Percentiles rank a stretch among this genome's conserved stretches.
Evolutionary conservation across 768 basidiomycete species (phyloP).

Genomic region (Pholiota microspora): DNA sequence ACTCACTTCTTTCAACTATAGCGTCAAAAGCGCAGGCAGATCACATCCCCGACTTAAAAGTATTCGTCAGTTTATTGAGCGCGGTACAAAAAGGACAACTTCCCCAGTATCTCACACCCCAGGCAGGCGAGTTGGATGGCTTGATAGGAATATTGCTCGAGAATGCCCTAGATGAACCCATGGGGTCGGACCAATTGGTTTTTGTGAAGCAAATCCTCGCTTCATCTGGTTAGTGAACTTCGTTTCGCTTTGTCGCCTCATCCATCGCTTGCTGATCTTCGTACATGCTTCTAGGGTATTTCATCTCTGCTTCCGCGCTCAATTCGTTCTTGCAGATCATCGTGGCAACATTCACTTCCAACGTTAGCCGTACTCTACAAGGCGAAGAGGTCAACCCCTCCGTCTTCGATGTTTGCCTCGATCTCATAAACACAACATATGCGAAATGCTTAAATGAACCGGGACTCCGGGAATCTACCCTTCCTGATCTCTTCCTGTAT

Average conservation of each 20-base stretch:
- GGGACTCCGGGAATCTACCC: conserved; percentile 3
- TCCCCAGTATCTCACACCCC: conserved; percentile 44
- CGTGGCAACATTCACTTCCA: conserved; percentile 31
- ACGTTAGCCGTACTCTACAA: conserved; percentile 31
- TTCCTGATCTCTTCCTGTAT: conserved; percentile 47
- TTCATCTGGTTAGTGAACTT: conserved; percentile 40
- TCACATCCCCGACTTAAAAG: conserved; percentile 16
- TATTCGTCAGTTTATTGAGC: conserved; percentile 39
- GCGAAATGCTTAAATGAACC: conserved; percentile 12
- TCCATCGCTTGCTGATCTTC: neutral
- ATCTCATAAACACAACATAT: conserved; percentile 31
- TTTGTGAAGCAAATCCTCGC: conserved; percentile 39
- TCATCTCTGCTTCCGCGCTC: conserved; percentile 33
- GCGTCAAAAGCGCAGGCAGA: conserved; percentile 30
- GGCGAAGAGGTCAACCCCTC: conserved; percentile 22
- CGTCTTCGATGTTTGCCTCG: conserved; percentile 26
- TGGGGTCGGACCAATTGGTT: conserved; percentile 23
- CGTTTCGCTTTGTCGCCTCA: neutral
- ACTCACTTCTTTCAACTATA: conserved; percentile 41
- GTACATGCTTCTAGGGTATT: conserved; percentile 26
- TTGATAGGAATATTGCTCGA: conserved; percentile 39
- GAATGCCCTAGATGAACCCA: conserved; percentile 28
- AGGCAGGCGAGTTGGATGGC: conserved; percentile 41
- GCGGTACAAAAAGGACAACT: conserved; percentile 37
- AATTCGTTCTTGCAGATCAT: conserved; percentile 30